Evolutionary conservation across 1,139 yeast species (phyloP).

Genomic region (Insectozyma bohioensis): DNA sequence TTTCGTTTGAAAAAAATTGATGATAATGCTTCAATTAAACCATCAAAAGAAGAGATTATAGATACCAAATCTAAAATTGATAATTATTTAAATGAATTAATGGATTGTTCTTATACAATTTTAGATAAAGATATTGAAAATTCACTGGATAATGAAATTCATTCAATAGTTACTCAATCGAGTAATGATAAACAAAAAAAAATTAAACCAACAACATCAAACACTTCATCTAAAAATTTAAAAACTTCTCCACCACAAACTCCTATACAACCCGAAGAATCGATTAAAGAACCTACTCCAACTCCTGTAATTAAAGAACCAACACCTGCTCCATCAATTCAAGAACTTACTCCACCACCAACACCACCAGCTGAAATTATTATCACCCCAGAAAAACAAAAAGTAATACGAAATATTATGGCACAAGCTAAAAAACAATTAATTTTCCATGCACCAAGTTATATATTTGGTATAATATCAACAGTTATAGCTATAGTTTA

Average conservation of each 20-base stretch:
- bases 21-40: conserved; percentile 13
- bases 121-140: conserved; percentile 13
- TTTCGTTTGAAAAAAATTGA: conserved; percentile 36
- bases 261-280: conserved; percentile 3
- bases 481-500: conserved; percentile 7
- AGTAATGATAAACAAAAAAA: conserved; percentile 5
- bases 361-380: conserved; percentile 2
- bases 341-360: not conserved
- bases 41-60: conserved; percentile 7
- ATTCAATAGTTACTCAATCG: not conserved
- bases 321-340: not conserved
- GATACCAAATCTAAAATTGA: conserved; percentile 23
- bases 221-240: conserved; percentile 10
- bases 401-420: conserved; percentile 1
- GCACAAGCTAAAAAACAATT: conserved; percentile 1
- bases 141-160: too few species aligned
- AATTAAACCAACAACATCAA: conserved; percentile 9
- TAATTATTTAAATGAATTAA: conserved; percentile 30
- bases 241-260: conserved; percentile 5
- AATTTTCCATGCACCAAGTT: conserved; percentile 33
- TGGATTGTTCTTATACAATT: conserved; percentile 27
- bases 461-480: conserved; percentile 26
- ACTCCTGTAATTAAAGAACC: conserved; percentile 3
- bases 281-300: not conserved
- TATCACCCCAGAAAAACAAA: conserved; percentile 5